Base-by-base conservation (phyloP, 352 stramenopile genomes). In the Globisporangium emineosum region DNA sequence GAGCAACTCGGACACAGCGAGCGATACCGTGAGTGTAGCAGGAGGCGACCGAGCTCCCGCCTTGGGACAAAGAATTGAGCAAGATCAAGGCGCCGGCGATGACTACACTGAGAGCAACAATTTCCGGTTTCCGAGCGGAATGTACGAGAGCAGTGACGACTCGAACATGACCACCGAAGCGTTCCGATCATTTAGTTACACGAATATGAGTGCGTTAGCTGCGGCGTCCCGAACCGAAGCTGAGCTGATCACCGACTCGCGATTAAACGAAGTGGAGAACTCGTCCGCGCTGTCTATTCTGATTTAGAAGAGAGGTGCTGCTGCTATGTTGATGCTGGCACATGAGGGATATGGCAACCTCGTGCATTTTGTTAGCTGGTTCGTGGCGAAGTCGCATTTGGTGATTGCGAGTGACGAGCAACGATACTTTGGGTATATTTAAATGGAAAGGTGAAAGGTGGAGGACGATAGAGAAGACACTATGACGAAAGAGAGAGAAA, bases 141-240 rank as follows among this genome's bases (percentile, higher is more conserved):
- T 89, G 83, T 89, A 90, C 64, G 76, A 75, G 50, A 76, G 57
- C 19, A 58, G 49, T 0, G 73, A 79, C 17, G 75, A 88, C 19
- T 58, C 67, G 6, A 76, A 62, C 43, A 62, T 83, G 17, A 71
- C 69, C 3, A 71, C 69, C 3, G 79, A 91, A 65, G 75, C 72
- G 2, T 95, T 95, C 64, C 81, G 75, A 29, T 89, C 75, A 25
- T 94, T 95, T 60, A 93, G 83, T 70, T 93, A 88, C 62, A 95
- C 83, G 33, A 95, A 95, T 71, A 94, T 93, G 82, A 93, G 87
- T 23, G 87, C 87, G 19, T 71, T 95, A 19, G 83, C 79, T 10
- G 83, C 87, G 6, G 85, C 87, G 27, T 92, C 85, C 1, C 77
- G 81, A 67, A 79, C 78, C 1, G 85, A 95, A 75, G 87, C 87